Evolutionary conservation across 2,329 filamentous ascomycete genomes (phyloP), one percentile per base, ranked within the genome.

Genomic region (Beauveria sp.): DNA sequence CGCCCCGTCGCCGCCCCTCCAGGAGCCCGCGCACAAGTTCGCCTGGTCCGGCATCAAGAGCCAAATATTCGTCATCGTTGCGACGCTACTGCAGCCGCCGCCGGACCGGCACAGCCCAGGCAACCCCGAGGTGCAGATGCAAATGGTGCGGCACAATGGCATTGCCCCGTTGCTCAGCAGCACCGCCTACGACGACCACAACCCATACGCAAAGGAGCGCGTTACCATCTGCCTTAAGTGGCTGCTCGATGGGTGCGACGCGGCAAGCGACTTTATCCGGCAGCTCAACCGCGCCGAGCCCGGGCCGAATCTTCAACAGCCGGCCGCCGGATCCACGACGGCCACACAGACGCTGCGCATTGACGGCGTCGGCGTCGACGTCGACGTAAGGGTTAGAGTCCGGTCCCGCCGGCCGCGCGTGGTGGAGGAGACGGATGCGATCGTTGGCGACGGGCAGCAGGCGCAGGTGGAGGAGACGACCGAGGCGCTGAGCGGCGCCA

Each of bases 171-270:
- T 98, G 22, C 83, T 97, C 18, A 92, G 92, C 69, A 96, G 92
- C 74, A 97, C 92, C 68, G 84, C 87, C 38, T 95, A 95, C 71
- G 93, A 98, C 70, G 91, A 93, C 67, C 86, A 96, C 75, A 97
- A 97, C 70, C 91, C 92, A 0, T 97, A 93, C 71, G 93, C 96
- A 65, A 91, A 93, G 69, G 93, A 98, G 73, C 90, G 93, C 65
- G 90, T 91, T 3, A 91, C 93, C 55, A 87, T 96, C 71, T 93
- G 90, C 66, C 81, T 96, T n/a, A 93, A 93, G 71, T 96, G 86
- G 82, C 79, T 90, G 6, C 83, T 90, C 75, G 88, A 90, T 67
- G 88, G 88, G 14, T 91, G 87, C 63, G 83, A 87, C 38, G 87
- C 87, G 61, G 90, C 90, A 18, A 88, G 89, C 65, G 81, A 84